Evolutionary conservation across 768 basidiomycete genomes (phyloP), one percentile per base, ranked within the genome.

Genomic region (Tephrocybe sp.): DNA sequence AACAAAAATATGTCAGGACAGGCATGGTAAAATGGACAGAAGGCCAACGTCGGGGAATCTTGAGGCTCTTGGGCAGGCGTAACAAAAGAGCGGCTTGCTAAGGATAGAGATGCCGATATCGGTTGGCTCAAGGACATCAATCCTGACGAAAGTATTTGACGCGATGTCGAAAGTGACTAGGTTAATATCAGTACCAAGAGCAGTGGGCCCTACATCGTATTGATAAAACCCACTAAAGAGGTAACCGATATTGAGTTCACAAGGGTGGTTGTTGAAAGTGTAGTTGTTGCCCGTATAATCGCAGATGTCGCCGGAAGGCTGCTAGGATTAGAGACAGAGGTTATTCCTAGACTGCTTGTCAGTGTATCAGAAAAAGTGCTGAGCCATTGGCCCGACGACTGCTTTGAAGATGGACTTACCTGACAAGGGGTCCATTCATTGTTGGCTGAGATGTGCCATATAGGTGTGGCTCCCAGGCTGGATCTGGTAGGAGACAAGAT

Each of bases 381-480:
- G 33, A 34, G 13, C 33, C 4, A 7, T 34, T 4, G 8, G 13
- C 33, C 11, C 15, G 33, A n/a, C 4, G 27, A 15, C 8, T 2
- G 25, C 11, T 13, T 3, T 42, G 15, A n/a, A 44, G 16, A 23
- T 21, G 3, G 24, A 57, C 53, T 21, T 25, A 57, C 56, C 50
- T 53, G 31, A 40, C 30, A 25, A 45, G 37, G 4, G 15, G 9
- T 7, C 8, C 41, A 43, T 23, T 55, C 41, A 47, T 56, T n/a
- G 38, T n/a, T 4, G 5, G 15, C 7, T 15, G 4, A 10, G 5
- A 34, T 34, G 7, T 4, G 33, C 33, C 33, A 34, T 10, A 34
- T 7, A 34, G 4, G 15, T 15, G 13, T 9, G 13, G 8, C 27
- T 29, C 11, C 27, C 19, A 23, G 21, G 4, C 25, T 18, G 38